Evolutionary conservation across 1,284 basidiomycete genomes (phyloP), one percentile per base, ranked within the genome.

Genomic region (Moesziomyces sp.): DNA sequence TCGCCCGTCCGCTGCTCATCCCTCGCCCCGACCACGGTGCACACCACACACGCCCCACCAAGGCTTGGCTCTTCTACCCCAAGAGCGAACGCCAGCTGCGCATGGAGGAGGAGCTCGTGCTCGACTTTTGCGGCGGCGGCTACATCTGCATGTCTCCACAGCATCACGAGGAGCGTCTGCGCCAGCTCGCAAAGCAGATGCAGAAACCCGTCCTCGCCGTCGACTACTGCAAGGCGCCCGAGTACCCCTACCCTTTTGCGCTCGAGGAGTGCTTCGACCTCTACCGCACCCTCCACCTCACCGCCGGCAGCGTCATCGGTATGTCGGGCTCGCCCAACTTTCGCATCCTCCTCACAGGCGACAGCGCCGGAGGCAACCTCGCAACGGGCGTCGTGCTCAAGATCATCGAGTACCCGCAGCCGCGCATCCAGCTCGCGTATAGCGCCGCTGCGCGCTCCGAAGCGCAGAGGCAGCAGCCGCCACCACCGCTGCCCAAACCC

Each of bases 171-270:
- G 96, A 98, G 82, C 88, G 96, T n/a, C 87, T 98, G 49, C 87
- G 92, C 52, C 88, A 88, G 73, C 96, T 96, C 93, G 91, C 94
- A 5, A 87, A 90, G 44, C 88, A 88, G 60, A 93, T 92, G 0
- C 88, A 91, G 8, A 90, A 90, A 79, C 92, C 93, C 11, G 89
- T 98, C 3, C 86, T 98, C 44, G 89, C 92, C 8, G 89, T 98
- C 52, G 93, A 98, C 77, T 98, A 98, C 83, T 93, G 94, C 56
- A 99, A 98, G 86, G 93, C 94, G 26, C 95, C 95, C 7, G 94
- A 83, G 85, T 90, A 86, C 18, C 76, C 72, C 26, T 77, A 72
- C 24, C 72, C 74, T 11, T 70, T 77, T 85, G 93, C 94, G 2
- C 91, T 95, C 62, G 94, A 98, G 83, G 95, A 98, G 81, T 91